Conservation (phyloP, 164 flowering plant genomes). For the Kalanchoe fedtschenkoi region DNA sequence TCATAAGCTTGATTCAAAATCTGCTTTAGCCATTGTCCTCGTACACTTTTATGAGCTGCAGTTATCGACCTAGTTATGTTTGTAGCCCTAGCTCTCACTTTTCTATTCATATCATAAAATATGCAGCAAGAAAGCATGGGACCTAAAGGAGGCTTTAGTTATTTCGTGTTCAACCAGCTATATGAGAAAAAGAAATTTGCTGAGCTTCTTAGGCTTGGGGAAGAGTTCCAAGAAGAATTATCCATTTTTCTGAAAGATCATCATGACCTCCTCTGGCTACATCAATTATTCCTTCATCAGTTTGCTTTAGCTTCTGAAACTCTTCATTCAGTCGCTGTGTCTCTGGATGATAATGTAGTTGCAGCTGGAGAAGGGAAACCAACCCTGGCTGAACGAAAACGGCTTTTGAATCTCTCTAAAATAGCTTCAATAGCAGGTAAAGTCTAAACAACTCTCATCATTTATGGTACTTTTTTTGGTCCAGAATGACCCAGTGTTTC, state of each 20-base stretch:
- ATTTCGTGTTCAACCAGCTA: conserved; percentile 65
- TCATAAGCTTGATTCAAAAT: too few relatives aligned
- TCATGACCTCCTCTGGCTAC: conserved; percentile 81
- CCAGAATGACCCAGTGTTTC: too few relatives aligned
- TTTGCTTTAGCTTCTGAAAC: conserved; percentile 83
- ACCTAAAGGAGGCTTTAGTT: conserved; percentile 77
- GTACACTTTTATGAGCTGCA: not conserved
- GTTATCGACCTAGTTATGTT: not conserved
- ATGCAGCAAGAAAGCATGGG: conserved; percentile 85
- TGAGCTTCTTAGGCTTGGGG: conserved; percentile 85
- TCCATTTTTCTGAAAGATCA: conserved; percentile 59
- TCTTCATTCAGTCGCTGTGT: conserved; percentile 72
- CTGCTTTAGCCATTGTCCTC: not conserved
- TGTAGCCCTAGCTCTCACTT: not conserved
- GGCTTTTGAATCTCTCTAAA: conserved; percentile 69
- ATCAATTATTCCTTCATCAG: conserved; percentile 67
- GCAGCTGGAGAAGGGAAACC: conserved; percentile 26
- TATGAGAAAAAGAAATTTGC: conserved; percentile 46
- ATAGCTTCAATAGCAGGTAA: conserved; percentile 77
- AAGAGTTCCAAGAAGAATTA: conserved; percentile 86
- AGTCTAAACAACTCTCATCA: not conserved
- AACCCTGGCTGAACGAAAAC: conserved; percentile 54
- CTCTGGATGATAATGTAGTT: conserved; percentile 32
- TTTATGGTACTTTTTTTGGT: too few relatives aligned
- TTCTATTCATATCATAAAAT: not conserved